Conservation (phyloP, 768 basidiomycete genomes). For the Podaxis sp. region DNA sequence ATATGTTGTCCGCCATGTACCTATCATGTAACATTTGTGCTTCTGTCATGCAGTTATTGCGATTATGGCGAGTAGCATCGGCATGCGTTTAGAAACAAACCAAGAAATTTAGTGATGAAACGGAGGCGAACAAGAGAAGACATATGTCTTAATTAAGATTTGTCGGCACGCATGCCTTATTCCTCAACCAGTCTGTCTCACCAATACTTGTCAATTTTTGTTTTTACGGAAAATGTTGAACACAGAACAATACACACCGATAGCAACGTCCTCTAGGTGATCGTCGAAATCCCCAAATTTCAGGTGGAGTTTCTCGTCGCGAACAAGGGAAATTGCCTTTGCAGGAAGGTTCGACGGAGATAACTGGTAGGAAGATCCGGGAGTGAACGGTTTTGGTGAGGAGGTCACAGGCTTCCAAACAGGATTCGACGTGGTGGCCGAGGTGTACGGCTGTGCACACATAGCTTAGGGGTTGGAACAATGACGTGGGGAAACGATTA, state of each 20-base stretch:
- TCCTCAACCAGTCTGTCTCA: slow-evolving; percentile 40
- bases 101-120: too few species aligned
- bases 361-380: slow-evolving; percentile 44
- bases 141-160: slow-evolving; percentile 9
- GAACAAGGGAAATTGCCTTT: slow-evolving; percentile 45
- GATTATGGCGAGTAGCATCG: not conserved
- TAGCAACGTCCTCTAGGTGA: slow-evolving; percentile 69
- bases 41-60: not conserved
- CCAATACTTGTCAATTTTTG: not conserved
- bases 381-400: slow-evolving; percentile 36
- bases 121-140: not conserved
- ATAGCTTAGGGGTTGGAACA: not conserved
- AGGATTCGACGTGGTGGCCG: slow-evolving; percentile 28
- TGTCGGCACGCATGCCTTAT: slow-evolving; percentile 29
- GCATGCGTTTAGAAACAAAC: too few species aligned
- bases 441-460: slow-evolving; percentile 45
- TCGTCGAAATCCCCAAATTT: slow-evolving; percentile 80
- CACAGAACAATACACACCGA: slow-evolving; percentile 31
- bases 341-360: slow-evolving; percentile 38
- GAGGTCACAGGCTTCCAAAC: slow-evolving; percentile 43
- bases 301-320: slow-evolving; percentile 44
- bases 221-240: slow-evolving; percentile 10
- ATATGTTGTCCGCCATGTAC: not conserved
- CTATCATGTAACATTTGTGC: not conserved
- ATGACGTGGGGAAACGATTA: not conserved